These are phyloP conservation scores for Malus hybrid DNA, from an alignment of 331 rosid species.

Conservation along the genomic window DNA sequence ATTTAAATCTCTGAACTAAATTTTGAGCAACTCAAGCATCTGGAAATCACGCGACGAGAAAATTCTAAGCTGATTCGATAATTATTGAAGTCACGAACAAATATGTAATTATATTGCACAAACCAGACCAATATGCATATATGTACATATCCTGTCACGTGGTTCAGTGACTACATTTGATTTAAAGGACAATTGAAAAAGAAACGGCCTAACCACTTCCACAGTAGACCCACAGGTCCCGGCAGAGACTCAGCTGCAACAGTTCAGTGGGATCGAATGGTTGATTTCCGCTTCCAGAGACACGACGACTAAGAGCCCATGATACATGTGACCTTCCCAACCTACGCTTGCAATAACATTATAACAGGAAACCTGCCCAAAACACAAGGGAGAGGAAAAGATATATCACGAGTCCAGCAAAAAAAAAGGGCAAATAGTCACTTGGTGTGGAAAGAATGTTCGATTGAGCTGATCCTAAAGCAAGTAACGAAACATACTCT, in stretches of 20 bases:
- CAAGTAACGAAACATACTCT: too few relatives aligned
- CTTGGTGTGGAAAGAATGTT: not conserved
- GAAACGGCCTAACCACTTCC: slow-evolving; percentile 20
- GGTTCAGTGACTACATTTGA: slow-evolving; percentile 16
- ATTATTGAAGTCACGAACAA: not conserved
- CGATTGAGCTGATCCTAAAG: too few relatives aligned
- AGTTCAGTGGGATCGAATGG: slow-evolving; percentile 8
- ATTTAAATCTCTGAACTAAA: not conserved
- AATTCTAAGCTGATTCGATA: not conserved
- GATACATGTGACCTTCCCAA: slow-evolving; percentile 13
- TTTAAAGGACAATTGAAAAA: slow-evolving; percentile 5
- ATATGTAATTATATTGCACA: not conserved
- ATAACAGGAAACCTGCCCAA: slow-evolving; percentile 24
- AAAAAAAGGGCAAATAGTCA: too few relatives aligned
- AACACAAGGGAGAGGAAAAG: slow-evolving; percentile 6
- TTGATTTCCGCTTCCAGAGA: slow-evolving; percentile 1
- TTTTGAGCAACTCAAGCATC: not conserved
- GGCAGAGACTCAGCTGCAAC: not conserved
- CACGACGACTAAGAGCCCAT: not conserved
- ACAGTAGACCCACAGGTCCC: not conserved
- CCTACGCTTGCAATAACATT: not conserved
- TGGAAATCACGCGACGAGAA: not conserved
- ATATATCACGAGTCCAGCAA: too few relatives aligned
- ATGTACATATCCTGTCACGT: slow-evolving; percentile 24
- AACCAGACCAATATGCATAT: not conserved